Percentiles rank a stretch among this genome's conserved stretches.
phyloP scores from a whole-genome alignment of 768 basidiomycete species.

The Flagelloscypha sp. region DNA sequence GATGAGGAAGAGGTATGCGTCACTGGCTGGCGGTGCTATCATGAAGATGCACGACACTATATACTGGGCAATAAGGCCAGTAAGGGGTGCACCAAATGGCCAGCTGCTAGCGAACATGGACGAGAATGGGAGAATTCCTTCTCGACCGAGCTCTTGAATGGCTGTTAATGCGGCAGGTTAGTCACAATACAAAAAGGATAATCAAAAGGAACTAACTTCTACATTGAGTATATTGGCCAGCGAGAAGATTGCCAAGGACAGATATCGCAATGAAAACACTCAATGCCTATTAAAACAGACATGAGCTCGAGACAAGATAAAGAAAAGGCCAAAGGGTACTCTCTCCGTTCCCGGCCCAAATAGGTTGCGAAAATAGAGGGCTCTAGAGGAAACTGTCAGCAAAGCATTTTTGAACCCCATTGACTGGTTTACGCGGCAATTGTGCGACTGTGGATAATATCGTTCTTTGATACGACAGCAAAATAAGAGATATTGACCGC shows the following conservation, averaged over 20 bases:
- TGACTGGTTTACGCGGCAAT: slow-evolving; percentile 57
- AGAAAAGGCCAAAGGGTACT: slow-evolving; percentile 23
- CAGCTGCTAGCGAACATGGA: slow-evolving; percentile 63
- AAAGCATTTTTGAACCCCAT: background rate
- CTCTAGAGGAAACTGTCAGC: slow-evolving; percentile 25
- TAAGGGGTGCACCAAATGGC: slow-evolving; percentile 60
- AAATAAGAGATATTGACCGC: slow-evolving; percentile 68
- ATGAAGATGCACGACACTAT: slow-evolving; percentile 47
- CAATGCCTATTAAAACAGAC: slow-evolving; percentile 31
- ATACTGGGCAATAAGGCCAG: slow-evolving; percentile 58
- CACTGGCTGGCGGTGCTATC: slow-evolving; percentile 55
- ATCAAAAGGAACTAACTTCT: slow-evolving; percentile 34
- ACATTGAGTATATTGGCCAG: slow-evolving; percentile 58
- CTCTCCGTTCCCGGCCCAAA: slow-evolving; percentile 55
- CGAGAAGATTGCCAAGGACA: slow-evolving; percentile 54
- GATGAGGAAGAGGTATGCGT: slow-evolving; percentile 66
- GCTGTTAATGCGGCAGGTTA: slow-evolving; percentile 26
- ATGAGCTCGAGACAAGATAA: background rate
- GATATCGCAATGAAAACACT: slow-evolving; percentile 59
- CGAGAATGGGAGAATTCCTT: slow-evolving; percentile 60
- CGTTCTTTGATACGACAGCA: slow-evolving; percentile 60
- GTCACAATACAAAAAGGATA: background rate
- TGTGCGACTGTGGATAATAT: slow-evolving; percentile 55
- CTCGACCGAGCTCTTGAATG: slow-evolving; percentile 65
- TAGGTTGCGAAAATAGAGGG: slow-evolving; percentile 67